Evolutionary conservation across 495 filamentous ascomycete species (phyloP).

Genomic region (Annulohypoxylon moriforme): DNA sequence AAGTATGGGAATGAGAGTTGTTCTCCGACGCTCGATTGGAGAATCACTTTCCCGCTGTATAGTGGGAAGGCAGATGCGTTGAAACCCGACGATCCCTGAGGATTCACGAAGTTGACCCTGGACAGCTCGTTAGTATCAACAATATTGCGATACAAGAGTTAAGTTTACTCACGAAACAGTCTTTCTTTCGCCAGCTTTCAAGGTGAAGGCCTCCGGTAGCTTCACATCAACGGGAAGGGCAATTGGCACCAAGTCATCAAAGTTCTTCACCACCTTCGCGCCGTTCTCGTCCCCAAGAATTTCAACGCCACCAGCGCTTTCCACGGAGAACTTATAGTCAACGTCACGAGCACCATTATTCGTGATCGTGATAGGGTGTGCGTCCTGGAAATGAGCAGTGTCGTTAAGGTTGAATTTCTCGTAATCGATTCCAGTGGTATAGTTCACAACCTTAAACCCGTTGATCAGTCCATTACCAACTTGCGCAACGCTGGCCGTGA

Average conservation of each 20-base stretch:
- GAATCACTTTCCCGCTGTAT: constrained; percentile 52
- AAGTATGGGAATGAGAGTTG: constrained; percentile 51
- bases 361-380: constrained; percentile 53
- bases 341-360: constrained; percentile 54
- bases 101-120: constrained; percentile 18
- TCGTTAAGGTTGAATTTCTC: constrained; percentile 59
- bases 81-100: constrained; percentile 6
- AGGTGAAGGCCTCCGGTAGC: constrained; percentile 16
- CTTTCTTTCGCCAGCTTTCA: constrained; percentile 23
- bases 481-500: constrained; percentile 55
- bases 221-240: constrained; percentile 7
- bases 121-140: neutral
- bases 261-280: constrained; percentile 8
- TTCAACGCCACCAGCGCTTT: constrained; percentile 27
- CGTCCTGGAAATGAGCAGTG: constrained; percentile 53
- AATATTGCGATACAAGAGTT: neutral
- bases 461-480: constrained; percentile 60
- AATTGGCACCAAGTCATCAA: constrained; percentile 10
- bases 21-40: constrained; percentile 49
- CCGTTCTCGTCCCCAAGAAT: constrained; percentile 13
- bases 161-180: constrained; percentile 20
- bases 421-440: constrained; percentile 52
- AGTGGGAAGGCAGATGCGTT: constrained; percentile 44
- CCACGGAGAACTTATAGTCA: constrained; percentile 50
- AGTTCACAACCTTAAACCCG: constrained; percentile 54